Percentiles rank a stretch among this genome's conserved stretches.
Conservation (phyloP, 176 grass and related monocot genomes). For the Triticum dicoccoides region DNA sequence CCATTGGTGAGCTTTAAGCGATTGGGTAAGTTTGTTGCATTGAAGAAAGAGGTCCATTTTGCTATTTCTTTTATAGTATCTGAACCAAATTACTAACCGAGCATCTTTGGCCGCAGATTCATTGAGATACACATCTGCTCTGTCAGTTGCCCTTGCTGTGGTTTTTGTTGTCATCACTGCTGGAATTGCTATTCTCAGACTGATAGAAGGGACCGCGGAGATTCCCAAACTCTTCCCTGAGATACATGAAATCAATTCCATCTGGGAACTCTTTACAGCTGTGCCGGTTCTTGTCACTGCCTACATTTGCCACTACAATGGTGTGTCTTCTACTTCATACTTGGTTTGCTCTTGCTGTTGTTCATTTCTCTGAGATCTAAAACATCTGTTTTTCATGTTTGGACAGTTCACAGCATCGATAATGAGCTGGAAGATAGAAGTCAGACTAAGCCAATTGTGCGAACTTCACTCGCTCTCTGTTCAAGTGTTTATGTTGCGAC, state of each 20-base stretch:
- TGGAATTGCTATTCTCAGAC: conserved; percentile 69
- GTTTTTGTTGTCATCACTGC: conserved; percentile 78
- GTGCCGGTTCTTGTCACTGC: conserved; percentile 83
- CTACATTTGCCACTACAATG: conserved; percentile 85
- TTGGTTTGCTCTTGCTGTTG: neutral
- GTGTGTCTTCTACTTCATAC: conserved; percentile 26
- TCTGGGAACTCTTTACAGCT: conserved; percentile 73
- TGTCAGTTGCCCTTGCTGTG: conserved; percentile 84
- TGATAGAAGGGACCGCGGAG: conserved; percentile 56
- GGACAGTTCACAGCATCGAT: conserved; percentile 70
- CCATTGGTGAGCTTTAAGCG: conserved; percentile 82
- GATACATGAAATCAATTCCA: conserved; percentile 49
- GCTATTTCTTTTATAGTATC: neutral
- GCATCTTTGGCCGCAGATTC: conserved; percentile 56
- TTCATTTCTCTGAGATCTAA: conserved; percentile 12
- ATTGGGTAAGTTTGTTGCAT: conserved; percentile 53
- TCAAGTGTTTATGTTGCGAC: conserved; percentile 76
- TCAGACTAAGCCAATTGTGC: conserved; percentile 70
- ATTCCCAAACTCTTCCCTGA: conserved; percentile 73
- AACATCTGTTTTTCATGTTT: conserved; percentile 7
- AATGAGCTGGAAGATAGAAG: conserved; percentile 69
- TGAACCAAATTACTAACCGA: conserved; percentile 7
- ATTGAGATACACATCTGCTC: conserved; percentile 79
- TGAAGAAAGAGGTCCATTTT: neutral
- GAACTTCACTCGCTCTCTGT: conserved; percentile 72